A percentile compares a stretch with the other conserved stretches of the same genome.
Conservation (phyloP, 208 protist species). For the Angomonas ambiguus region DNA sequence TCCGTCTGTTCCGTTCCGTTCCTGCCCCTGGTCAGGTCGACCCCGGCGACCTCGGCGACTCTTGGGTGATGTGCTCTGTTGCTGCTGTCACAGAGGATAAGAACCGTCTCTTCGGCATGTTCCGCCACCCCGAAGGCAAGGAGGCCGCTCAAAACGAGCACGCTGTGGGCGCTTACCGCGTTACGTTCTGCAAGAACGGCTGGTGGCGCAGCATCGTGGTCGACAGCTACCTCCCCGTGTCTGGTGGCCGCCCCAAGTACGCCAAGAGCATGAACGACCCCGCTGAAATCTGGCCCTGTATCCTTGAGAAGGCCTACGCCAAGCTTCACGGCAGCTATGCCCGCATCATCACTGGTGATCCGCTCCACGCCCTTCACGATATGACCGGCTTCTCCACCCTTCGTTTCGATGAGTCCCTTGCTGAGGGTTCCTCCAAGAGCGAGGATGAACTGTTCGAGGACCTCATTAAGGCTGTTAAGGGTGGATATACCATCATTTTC, state of each 20-base stretch:
- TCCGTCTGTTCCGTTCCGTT: conserved; percentile 53
- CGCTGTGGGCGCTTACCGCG: conserved; percentile 46
- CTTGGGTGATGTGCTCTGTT: conserved; percentile 60
- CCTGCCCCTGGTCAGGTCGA: conserved; percentile 39
- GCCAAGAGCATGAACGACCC: conserved; percentile 41
- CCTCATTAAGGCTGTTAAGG: background rate
- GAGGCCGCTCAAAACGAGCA: conserved; percentile 26
- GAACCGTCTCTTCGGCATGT: conserved; percentile 32
- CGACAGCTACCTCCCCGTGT: conserved; percentile 59
- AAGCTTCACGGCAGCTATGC: conserved; percentile 64
- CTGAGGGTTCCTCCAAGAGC: conserved; percentile 55
- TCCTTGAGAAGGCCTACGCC: conserved; percentile 81
- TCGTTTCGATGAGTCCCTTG: conserved; percentile 25
- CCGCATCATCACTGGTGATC: conserved; percentile 56
- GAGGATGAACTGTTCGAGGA: background rate
- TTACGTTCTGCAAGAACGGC: conserved; percentile 58
- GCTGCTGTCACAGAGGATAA: conserved; percentile 37
- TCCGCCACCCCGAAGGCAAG: conserved; percentile 21
- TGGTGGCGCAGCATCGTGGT: conserved; percentile 75
- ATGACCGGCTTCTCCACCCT: conserved; percentile 43
- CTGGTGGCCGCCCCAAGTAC: conserved; percentile 28
- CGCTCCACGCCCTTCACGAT: conserved; percentile 48
- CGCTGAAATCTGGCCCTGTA: conserved; percentile 66
- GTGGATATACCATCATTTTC: background rate
- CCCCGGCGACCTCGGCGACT: conserved; percentile 54